Percentiles rank a stretch among this genome's conserved stretches.
These are phyloP conservation scores for Colletotrichum acutatum DNA, from an alignment of 2,329 filamentous ascomycete genomes.

Conservation along the genomic window DNA sequence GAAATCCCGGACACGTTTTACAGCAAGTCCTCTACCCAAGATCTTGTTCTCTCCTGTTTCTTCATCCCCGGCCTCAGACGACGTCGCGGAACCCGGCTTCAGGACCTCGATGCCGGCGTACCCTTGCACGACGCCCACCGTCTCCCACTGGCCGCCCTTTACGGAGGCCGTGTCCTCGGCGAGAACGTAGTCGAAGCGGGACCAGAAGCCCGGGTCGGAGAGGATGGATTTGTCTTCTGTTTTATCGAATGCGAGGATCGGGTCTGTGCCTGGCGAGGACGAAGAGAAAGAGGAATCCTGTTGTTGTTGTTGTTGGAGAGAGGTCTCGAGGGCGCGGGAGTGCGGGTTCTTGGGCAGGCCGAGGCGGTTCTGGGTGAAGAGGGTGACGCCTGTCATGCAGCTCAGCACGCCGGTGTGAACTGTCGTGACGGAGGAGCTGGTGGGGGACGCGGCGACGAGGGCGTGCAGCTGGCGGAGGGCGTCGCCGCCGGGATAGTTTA, in stretches of 20 bases:
- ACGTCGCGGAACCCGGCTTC: slow-evolving; percentile 52
- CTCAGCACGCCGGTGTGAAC: slow-evolving; percentile 74
- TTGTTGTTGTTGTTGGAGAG: slow-evolving; percentile 15
- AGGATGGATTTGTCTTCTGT: slow-evolving; percentile 64
- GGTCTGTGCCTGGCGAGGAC: slow-evolving; percentile 34
- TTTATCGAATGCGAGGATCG: slow-evolving; percentile 66
- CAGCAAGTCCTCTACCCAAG: slow-evolving; percentile 57
- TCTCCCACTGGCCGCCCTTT: slow-evolving; percentile 64
- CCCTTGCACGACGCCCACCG: slow-evolving; percentile 66
- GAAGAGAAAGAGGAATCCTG: slow-evolving; percentile 36
- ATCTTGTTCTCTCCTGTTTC: slow-evolving; percentile 41
- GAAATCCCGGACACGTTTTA: slow-evolving; percentile 51
- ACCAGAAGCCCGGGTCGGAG: slow-evolving; percentile 66
- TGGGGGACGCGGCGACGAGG: slow-evolving; percentile 43
- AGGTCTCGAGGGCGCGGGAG: slow-evolving; percentile 34
- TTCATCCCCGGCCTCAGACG: slow-evolving; percentile 18
- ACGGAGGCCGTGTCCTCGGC: slow-evolving; percentile 62
- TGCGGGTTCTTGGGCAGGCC: slow-evolving; percentile 49
- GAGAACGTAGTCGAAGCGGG: slow-evolving; percentile 71
- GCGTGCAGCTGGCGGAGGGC: slow-evolving; percentile 70
- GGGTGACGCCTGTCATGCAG: slow-evolving; percentile 76
- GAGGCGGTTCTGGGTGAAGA: slow-evolving; percentile 66
- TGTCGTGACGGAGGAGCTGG: slow-evolving; percentile 46
- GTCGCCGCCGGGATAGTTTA: slow-evolving; percentile 94
- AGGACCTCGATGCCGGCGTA: slow-evolving; percentile 70